Evolutionary conservation across 1,139 yeast species (phyloP), one percentile per base, ranked within the genome.

Genomic region (Candida freyschussii): DNA sequence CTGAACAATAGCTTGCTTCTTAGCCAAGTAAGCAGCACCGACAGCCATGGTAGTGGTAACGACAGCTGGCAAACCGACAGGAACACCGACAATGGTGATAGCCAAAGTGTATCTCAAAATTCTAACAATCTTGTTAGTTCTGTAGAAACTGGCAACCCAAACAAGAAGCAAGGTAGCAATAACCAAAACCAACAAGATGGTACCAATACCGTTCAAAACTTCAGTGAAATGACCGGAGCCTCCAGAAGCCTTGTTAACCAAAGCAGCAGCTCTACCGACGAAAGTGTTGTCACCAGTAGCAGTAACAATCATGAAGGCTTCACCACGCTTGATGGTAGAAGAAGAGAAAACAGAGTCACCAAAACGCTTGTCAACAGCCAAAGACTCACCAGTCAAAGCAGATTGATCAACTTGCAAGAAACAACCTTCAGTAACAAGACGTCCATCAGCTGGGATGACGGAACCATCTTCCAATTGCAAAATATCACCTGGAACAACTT

Each of bases 31-130:
- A 62, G 96, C 96, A 64, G 97, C 97, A 78, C 96, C 96, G 67
- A 89, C 97, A 67, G 97, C 97, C 94, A 89, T 86, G 65, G 97
- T 89, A 59, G 96, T 89, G 74, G 97, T 89, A 56, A 89, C 96
- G 62, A 89, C 97, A 65, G 96, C 97, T 67, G 97, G 97, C 63
- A 89, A 79, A 83, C 97, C 97, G 58, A 89, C 98, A 68, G 98
- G 98, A 55, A 91, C 98, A 84, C 98, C 98, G 59, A 91, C 84
- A 70, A 89, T 87, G 70, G 96, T 89, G 64, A 89, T 85, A 56
- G 95, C 96, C 63, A 91, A 75, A 57, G 94, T 78, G 79, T 80
- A 87, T 74, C 96, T 82, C 68, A 91, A 78, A 69, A 89, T 84
- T 56, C 80, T 73, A 56, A 87, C 96, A 62, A 87, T 86, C 60